These are phyloP conservation scores for Coccomyxa subellipsoidea DNA, from an alignment of 163 green algal genomes.

Conservation along the genomic window DNA sequence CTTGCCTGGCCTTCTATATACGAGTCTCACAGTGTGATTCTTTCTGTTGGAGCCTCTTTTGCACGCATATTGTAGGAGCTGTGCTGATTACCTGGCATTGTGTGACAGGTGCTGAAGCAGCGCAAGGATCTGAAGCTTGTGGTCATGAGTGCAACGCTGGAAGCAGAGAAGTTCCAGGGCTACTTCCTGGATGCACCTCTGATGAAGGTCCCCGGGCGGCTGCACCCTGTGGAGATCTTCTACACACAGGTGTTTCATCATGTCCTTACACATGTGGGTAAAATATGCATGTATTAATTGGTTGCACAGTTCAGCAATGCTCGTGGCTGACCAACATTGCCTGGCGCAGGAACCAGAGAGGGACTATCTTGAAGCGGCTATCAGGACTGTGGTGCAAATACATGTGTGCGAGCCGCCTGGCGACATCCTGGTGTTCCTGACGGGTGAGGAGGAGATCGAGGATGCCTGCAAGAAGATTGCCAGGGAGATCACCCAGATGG, in stretches of 20 bases:
- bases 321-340: too few relatives aligned
- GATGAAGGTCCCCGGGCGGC: slow-evolving; percentile 93
- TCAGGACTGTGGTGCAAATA: slow-evolving; percentile 96
- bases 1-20: too few relatives aligned
- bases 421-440: slow-evolving; percentile 98
- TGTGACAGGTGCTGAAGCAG: slow-evolving; percentile 72
- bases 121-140: slow-evolving; percentile 95
- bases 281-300: too few relatives aligned
- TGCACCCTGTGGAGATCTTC: slow-evolving; percentile 99
- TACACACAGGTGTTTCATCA: slow-evolving; percentile 80
- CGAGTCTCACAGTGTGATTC: too few relatives aligned
- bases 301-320: too few relatives aligned
- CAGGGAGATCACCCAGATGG: slow-evolving; percentile 74
- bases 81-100: background rate
- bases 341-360: slow-evolving; percentile 90
- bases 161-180: slow-evolving; percentile 99
- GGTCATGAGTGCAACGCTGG: slow-evolving; percentile 98
- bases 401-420: slow-evolving; percentile 88
- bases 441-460: slow-evolving; percentile 99
- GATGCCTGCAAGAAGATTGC: slow-evolving; percentile 93
- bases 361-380: slow-evolving; percentile 97
- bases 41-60: too few relatives aligned
- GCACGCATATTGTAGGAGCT: too few relatives aligned
- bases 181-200: slow-evolving; percentile 97
- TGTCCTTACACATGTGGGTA: too few relatives aligned